Evolutionary conservation across 805 yeast species (phyloP), one percentile per base, ranked within the genome.

Genomic region (Wickerhamomyces ciferrii): DNA sequence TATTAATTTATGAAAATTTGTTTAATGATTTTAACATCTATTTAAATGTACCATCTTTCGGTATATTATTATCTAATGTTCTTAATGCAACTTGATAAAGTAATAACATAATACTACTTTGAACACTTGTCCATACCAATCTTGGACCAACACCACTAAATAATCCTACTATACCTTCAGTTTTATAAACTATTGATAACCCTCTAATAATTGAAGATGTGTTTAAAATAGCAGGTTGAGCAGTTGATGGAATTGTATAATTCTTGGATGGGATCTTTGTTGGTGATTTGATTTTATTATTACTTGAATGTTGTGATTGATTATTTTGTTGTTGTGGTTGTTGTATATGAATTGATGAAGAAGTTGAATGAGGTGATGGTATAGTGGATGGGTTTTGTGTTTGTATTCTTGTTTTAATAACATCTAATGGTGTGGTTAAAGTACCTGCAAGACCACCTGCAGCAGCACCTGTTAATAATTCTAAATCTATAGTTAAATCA

Each of bases 71-170:
- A 48, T 63, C 64, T 47, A 70, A 50, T 17, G 58, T 66, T 54
- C 80, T 80, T 57, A 92, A 68, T 3, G 92, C 74, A 39, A 81
- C 70, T 64, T 94, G 99, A 66, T 94, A 94, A 36, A 91, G 70
- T 52, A 92, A 70, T 45, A 94, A 73, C 98, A 94, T 92, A 42
- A 94, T 84, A 53, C 96, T 87, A 64, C 96, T 87, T 65, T 94
- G 99, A 18, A 91, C 71, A 52, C 96, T 87, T 0, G 98, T 92
- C 99, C 99, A 94, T 5, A 94, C 84, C 53, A 90, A 83, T 52
- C 99, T 75, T 1, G 99, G 99, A 0, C 97, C 97, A 6, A 94
- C 96, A 1, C 99, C 99, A 29, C 91, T 79, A 65, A 94, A 92
- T 36, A 89, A 71, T 0, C 96, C 96, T 2, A 75, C 48, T 0